These are phyloP conservation scores for Zymoseptoria crescenta DNA, from an alignment of 2,329 filamentous ascomycete species.

Conservation along the genomic window DNA sequence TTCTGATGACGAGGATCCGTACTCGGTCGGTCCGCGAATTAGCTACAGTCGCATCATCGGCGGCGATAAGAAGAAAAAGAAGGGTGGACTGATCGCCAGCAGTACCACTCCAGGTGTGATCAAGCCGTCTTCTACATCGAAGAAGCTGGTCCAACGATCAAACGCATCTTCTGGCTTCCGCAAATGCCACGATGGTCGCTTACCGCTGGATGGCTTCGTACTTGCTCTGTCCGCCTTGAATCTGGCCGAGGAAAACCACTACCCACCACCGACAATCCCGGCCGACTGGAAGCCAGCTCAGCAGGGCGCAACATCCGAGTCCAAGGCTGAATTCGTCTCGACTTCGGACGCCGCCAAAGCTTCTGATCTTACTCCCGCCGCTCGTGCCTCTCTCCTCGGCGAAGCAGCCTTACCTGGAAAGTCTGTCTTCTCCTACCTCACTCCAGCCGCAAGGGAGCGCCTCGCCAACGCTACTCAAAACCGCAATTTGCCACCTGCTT, in stretches of 20 bases:
- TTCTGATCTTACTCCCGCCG: constrained; percentile 65
- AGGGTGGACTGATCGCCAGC: constrained; percentile 31
- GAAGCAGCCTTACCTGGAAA: constrained; percentile 78
- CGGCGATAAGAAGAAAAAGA: constrained; percentile 71
- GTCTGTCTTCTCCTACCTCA: constrained; percentile 91
- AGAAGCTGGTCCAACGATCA: constrained; percentile 40
- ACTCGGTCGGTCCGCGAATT: constrained; percentile 83
- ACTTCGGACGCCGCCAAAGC: constrained; percentile 69
- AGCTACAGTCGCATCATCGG: constrained; percentile 77
- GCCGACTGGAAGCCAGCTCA: constrained; percentile 62
- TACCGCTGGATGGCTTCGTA: constrained; percentile 73
- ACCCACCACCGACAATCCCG: constrained; percentile 61
- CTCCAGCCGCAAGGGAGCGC: constrained; percentile 65
- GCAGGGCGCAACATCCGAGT: constrained; percentile 26
- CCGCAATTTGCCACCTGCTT: constrained; percentile 65
- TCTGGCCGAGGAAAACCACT: constrained; percentile 42
- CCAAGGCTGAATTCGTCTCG: constrained; percentile 48
- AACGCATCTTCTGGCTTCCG: constrained; percentile 40
- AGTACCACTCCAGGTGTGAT: constrained; percentile 17
- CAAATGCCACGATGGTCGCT: constrained; percentile 74
- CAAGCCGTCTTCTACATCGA: constrained; percentile 65
- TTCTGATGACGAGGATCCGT: constrained; percentile 91
- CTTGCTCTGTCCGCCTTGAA: constrained; percentile 47
- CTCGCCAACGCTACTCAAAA: constrained; percentile 71
- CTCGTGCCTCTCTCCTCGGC: constrained; percentile 71